Evolutionary conservation across 2,329 filamentous ascomycete genomes (phyloP).

Genomic region (Helotiales sp.): DNA sequence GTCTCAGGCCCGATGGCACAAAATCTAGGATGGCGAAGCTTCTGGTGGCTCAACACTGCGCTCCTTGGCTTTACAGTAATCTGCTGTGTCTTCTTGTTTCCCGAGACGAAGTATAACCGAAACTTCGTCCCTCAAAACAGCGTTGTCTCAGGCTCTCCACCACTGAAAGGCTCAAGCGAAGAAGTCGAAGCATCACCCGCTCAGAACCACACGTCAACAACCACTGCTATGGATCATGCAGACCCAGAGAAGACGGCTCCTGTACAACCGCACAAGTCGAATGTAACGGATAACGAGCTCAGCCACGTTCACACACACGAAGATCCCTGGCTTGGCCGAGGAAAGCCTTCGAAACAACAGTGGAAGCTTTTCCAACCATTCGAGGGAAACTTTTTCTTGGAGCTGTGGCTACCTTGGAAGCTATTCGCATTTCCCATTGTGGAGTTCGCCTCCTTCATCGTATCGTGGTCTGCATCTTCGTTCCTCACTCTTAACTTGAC

Average conservation of each 20-base stretch:
- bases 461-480: conserved; percentile 57
- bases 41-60: conserved; percentile 66
- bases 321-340: conserved; percentile 57
- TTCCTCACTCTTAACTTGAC: conserved; percentile 62
- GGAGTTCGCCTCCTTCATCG: conserved; percentile 60
- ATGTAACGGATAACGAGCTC: conserved; percentile 26
- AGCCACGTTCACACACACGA: conserved; percentile 41
- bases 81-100: conserved; percentile 58
- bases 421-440: conserved; percentile 63
- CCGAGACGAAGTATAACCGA: conserved; percentile 62
- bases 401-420: conserved; percentile 63
- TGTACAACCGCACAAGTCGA: conserved; percentile 8
- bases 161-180: conserved; percentile 23
- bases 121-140: conserved; percentile 13
- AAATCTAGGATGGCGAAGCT: conserved; percentile 58
- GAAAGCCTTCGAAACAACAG: conserved; percentile 54
- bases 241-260: conserved; percentile 20
- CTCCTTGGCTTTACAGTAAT: conserved; percentile 50
- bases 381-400: conserved; percentile 48
- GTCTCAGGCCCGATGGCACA: conserved; percentile 61
- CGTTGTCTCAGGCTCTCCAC: conserved; percentile 9
- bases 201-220: not conserved
- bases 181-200: conserved; percentile 13
- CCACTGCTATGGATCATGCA: conserved; percentile 13
- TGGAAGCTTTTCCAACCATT: conserved; percentile 53